These are phyloP conservation scores for Phanerodontia chrysosporium DNA, from an alignment of 768 basidiomycete species.

Conservation along the genomic window DNA sequence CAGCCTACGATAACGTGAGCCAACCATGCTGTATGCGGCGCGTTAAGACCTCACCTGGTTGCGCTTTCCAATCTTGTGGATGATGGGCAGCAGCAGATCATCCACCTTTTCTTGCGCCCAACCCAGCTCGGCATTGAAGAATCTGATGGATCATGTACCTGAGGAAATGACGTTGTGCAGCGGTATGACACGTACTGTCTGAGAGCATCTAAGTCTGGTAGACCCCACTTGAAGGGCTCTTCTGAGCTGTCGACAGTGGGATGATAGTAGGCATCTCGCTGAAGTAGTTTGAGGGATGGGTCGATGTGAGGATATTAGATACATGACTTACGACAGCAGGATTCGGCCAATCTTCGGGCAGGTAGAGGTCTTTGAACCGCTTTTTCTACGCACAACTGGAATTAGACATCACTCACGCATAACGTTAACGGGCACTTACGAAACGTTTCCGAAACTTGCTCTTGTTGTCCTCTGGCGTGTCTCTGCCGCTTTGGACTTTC, in stretches of 20 bases:
- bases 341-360: constrained; percentile 87
- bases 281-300: neutral
- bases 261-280: constrained; percentile 92
- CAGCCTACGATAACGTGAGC: constrained; percentile 27
- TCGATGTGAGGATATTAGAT: constrained; percentile 2
- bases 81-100: constrained; percentile 86
- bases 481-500: constrained; percentile 87
- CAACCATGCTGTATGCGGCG: constrained; percentile 2
- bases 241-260: constrained; percentile 88
- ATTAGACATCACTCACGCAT: neutral
- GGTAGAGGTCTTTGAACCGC: constrained; percentile 78
- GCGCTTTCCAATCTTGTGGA: constrained; percentile 83
- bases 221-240: constrained; percentile 94
- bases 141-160: neutral
- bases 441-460: constrained; percentile 82
- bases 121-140: constrained; percentile 56
- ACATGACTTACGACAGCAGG: constrained; percentile 68
- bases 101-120: constrained; percentile 85
- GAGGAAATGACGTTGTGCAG: too few species aligned
- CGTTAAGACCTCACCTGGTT: constrained; percentile 48
- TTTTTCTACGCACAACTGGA: constrained; percentile 68
- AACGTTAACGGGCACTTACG: constrained; percentile 46
- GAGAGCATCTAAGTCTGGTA: constrained; percentile 93
- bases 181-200: constrained; percentile 51
- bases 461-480: constrained; percentile 65